Base-by-base conservation (phyloP, 2,329 filamentous ascomycete species). In the Remersonia thermophila region DNA sequence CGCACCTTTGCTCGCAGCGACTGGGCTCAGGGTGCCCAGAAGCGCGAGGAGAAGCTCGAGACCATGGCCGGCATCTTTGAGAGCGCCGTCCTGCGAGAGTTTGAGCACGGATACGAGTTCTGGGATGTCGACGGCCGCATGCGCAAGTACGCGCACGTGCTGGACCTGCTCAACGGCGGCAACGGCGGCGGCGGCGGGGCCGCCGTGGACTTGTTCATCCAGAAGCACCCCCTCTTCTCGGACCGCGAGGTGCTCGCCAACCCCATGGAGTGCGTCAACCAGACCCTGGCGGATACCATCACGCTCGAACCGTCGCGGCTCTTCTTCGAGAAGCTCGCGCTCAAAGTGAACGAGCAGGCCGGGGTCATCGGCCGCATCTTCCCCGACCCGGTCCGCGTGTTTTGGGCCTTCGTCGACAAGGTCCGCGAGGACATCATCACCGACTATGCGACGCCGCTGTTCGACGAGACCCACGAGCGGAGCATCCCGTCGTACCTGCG, bases 101-200 rank as follows among this genome's bases (percentile, higher is more conserved):
- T 98, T 48, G 83, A 93, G 57, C 82, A 91, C 52, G 91, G 85
- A 3, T 93, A 93, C 47, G 84, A 91, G 55, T 78, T 77, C 30
- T 83, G 81, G 62, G 89, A 98, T 55, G 77, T 93, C 36, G 82
- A 93, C 46, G 86, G 84, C 2, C 71, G 78, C 36, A 95, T 96
- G 89, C 77, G 72, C 47, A 75, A 82, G 51, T 96, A 94, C 57
- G 87, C 87, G 2, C 77, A 85, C 48, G 86, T 98, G 12, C 62
- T 98, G 38, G 77, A 83, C 39, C 71, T 73, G 2, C 66, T 98
- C 30, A 93, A 93, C 54, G 85, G 83, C 17, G 86, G 85, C 12
- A 68, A 70, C 28, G n/a, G 20, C 5, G 20, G 20, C 9, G 9
- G 9, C 9, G 20, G 5, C 20, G 20, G 20, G 5, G 78, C 80